phyloP scores from a whole-genome alignment of 148 eudicot genomes.

The Fagopyrum esculentum region DNA sequence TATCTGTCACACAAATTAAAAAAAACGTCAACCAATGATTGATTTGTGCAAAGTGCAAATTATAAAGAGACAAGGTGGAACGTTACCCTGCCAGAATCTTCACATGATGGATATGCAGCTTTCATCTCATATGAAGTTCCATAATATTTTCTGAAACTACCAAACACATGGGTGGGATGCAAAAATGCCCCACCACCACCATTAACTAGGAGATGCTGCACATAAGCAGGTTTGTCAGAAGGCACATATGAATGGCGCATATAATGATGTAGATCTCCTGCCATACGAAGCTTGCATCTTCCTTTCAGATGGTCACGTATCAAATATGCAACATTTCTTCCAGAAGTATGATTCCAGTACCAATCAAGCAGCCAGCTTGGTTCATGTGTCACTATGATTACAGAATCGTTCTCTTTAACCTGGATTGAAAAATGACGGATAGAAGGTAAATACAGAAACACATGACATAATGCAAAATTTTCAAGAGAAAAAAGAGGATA shows the following conservation, averaged over 20 bases:
- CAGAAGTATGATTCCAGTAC: conserved; percentile 82
- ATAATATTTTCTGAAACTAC: conserved; percentile 49
- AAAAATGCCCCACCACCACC: conserved; percentile 99
- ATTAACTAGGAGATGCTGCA: conserved; percentile 91
- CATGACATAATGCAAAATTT: background rate
- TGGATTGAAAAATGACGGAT: conserved; percentile 16
- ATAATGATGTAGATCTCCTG: conserved; percentile 98
- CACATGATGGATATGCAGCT: conserved; percentile 86
- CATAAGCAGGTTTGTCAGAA: conserved; percentile 74
- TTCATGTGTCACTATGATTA: conserved; percentile 93
- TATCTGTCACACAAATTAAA: conserved; percentile 43
- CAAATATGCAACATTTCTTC: conserved; percentile 68
- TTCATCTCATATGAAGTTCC: conserved; percentile 62
- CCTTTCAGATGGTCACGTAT: conserved; percentile 75
- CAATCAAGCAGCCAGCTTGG: conserved; percentile 99
- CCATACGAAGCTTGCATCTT: conserved; percentile 88
- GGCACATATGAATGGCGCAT: conserved; percentile 89
- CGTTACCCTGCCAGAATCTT: conserved; percentile 94
- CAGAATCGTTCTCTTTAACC: conserved; percentile 81
- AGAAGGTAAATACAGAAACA: background rate
- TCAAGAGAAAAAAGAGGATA: background rate
- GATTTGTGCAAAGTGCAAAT: background rate
- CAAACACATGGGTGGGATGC: conserved; percentile 95
- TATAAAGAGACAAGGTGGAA: background rate
- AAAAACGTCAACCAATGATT: background rate